phyloP scores from a whole-genome alignment of 805 yeast genomes.

The Alloascoidea hylecoeti region DNA sequence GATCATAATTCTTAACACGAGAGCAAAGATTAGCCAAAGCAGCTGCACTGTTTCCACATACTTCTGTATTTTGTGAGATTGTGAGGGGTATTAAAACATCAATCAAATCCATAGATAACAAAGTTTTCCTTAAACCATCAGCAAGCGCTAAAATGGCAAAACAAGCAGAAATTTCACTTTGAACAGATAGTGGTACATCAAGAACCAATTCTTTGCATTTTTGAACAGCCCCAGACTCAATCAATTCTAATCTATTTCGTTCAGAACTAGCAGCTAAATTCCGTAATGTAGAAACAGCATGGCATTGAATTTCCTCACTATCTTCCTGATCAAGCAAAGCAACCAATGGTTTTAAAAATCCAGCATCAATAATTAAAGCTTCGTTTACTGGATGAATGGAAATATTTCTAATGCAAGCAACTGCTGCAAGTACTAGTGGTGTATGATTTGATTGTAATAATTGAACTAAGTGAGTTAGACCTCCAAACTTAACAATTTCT shows the following conservation, averaged over 20 bases:
- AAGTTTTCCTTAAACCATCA: slow-evolving; percentile 79
- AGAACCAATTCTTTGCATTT: slow-evolving; percentile 83
- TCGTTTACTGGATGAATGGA: slow-evolving; percentile 95
- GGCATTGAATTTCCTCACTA: slow-evolving; percentile 95
- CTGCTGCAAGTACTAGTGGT: slow-evolving; percentile 89
- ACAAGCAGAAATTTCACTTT: slow-evolving; percentile 93
- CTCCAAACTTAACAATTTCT: slow-evolving; percentile 92
- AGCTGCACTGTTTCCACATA: slow-evolving; percentile 97
- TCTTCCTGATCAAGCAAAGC: slow-evolving; percentile 65
- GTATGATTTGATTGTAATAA: slow-evolving; percentile 80
- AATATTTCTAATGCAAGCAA: slow-evolving; percentile 94
- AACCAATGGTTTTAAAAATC: slow-evolving; percentile 86
- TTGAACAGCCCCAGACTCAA: slow-evolving; percentile 91
- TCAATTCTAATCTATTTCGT: slow-evolving; percentile 78
- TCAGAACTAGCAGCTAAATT: slow-evolving; percentile 94
- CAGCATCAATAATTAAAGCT: slow-evolving; percentile 91
- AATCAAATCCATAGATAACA: slow-evolving; percentile 71
- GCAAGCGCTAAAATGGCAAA: slow-evolving; percentile 94
- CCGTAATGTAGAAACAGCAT: slow-evolving; percentile 90
- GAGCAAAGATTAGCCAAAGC: slow-evolving; percentile 94
- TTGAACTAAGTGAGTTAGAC: slow-evolving; percentile 85
- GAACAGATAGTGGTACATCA: slow-evolving; percentile 80
- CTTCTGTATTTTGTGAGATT: slow-evolving; percentile 77
- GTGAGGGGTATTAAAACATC: slow-evolving; percentile 89
- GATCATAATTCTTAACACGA: slow-evolving; percentile 70